These are phyloP conservation scores for Clathrus columnatus DNA, from an alignment of 768 basidiomycete genomes.

Conservation along the genomic window DNA sequence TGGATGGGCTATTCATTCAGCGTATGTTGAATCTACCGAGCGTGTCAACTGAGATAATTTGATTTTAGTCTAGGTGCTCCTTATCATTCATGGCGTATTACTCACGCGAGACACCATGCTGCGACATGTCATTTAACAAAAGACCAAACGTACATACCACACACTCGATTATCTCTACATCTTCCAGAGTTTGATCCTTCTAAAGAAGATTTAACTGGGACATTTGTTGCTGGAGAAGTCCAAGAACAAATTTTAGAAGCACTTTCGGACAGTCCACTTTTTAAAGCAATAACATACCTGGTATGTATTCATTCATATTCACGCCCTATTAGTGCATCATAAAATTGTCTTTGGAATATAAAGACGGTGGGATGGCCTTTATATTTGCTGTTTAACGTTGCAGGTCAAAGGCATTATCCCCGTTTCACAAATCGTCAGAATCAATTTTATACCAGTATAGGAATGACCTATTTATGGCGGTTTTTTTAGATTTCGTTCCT, in stretches of 20 bases:
- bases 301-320: conserved; percentile 28
- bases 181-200: conserved; percentile 57
- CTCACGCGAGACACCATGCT: conserved; percentile 92
- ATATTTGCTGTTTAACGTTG: conserved; percentile 75
- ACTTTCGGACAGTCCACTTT: conserved; percentile 84
- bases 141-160: conserved; percentile 93
- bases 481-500: conserved; percentile 62
- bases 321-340: not conserved
- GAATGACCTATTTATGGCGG: not conserved
- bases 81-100: conserved; percentile 94
- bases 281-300: conserved; percentile 52
- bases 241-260: conserved; percentile 75
- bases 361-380: conserved; percentile 80
- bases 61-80: conserved; percentile 75
- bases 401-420: conserved; percentile 80
- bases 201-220: conserved; percentile 57
- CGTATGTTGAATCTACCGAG: conserved; percentile 46
- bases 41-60: conserved; percentile 6
- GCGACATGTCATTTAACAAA: conserved; percentile 88
- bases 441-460: not conserved
- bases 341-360: not conserved
- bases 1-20: conserved; percentile 88
- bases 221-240: conserved; percentile 56
- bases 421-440: conserved; percentile 66
- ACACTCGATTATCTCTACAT: conserved; percentile 65